Evolutionary conservation across 192 early-diverging fungal species (phyloP).

Genomic region (Mortierella claussenii): DNA sequence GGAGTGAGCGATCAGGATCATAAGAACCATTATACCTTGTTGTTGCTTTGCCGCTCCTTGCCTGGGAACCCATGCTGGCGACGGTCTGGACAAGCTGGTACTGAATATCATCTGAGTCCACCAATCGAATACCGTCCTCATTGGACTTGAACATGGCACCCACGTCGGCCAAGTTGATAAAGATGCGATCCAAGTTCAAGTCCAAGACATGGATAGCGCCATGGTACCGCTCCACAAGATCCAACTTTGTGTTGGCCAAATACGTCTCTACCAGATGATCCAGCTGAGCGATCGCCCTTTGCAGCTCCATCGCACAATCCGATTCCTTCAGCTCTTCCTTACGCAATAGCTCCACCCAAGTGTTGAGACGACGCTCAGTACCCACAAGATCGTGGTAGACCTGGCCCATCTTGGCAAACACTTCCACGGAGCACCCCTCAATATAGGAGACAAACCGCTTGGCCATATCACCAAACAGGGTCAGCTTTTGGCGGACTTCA

Average conservation of each 20-base stretch:
- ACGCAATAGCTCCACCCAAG: conserved; percentile 78
- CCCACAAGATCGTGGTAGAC: conserved; percentile 82
- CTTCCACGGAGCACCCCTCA: conserved; percentile 71
- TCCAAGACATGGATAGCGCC: conserved; percentile 64
- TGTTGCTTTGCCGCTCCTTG: conserved; percentile 65
- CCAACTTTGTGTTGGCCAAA: conserved; percentile 57
- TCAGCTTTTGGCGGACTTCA: conserved; percentile 71
- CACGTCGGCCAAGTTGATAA: conserved; percentile 58
- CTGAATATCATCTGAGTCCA: conserved; percentile 59
- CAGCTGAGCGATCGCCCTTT: conserved; percentile 74
- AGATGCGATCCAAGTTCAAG: conserved; percentile 73
- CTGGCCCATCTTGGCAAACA: conserved; percentile 77
- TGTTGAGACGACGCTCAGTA: conserved; percentile 81
- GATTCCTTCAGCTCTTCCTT: conserved; percentile 79
- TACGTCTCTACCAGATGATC: conserved; percentile 73
- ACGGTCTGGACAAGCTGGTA: conserved; percentile 55
- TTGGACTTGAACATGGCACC: conserved; percentile 46
- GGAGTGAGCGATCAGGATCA: too few species aligned
- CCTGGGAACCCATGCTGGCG: conserved; percentile 45
- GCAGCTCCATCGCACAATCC: conserved; percentile 74
- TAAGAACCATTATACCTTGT: conserved; percentile 54
- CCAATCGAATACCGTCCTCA: conserved; percentile 52
- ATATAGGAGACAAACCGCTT: conserved; percentile 76
- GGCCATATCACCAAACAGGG: conserved; percentile 74
- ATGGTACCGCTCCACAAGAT: conserved; percentile 64